Evolutionary conservation across 306 rosid species (phyloP).

Genomic region (Pterocarpus macrocarpus): DNA sequence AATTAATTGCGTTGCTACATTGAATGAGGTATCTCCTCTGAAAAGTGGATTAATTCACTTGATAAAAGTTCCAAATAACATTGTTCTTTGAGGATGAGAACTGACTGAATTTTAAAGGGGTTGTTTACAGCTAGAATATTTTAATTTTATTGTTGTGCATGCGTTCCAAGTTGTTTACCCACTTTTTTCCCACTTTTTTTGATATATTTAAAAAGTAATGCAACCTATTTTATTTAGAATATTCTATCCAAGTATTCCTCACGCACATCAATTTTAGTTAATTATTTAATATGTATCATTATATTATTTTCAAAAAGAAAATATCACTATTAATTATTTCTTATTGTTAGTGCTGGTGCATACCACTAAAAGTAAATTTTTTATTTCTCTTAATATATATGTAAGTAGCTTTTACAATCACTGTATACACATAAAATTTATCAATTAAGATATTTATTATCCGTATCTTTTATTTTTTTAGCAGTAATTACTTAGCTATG

Average conservation of each 20-base stretch:
- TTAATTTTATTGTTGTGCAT: background rate
- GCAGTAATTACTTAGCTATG: no score
- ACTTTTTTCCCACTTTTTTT: background rate
- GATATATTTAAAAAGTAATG: background rate
- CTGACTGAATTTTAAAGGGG: conserved; percentile 1
- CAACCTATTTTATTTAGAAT: background rate
- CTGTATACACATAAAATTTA: no score
- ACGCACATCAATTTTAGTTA: background rate
- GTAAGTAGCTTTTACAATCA: no score
- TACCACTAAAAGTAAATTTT: no score
- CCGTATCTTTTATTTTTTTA: no score
- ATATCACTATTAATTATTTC: background rate
- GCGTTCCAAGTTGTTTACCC: conserved; percentile 10
- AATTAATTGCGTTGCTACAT: no score
- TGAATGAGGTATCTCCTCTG: no score
- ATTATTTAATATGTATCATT: background rate
- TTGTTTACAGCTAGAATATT: background rate
- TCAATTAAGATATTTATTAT: no score
- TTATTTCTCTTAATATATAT: no score
- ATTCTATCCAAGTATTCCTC: conserved; percentile 21
- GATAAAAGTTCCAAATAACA: background rate
- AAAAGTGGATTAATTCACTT: no score
- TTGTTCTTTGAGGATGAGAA: conserved; percentile 14
- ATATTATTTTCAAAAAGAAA: background rate
- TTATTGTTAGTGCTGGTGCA: no score